A percentile compares a stretch with the other conserved stretches of the same genome.
phyloP scores from a whole-genome alignment of 2,329 filamentous ascomycete species.

The Parastagonospora avenae region DNA sequence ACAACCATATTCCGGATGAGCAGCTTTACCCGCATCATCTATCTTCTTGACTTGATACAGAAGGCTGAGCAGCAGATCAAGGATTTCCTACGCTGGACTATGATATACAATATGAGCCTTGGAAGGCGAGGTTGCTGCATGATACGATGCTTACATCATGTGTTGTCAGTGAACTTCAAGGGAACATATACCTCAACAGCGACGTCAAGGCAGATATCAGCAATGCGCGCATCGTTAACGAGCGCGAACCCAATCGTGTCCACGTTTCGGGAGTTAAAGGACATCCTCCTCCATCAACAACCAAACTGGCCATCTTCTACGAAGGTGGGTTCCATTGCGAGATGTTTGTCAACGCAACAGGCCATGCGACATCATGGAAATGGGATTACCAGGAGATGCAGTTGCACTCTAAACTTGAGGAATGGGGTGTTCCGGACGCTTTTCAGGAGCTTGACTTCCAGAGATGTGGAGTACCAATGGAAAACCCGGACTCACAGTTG shows the following conservation, averaged over 20 bases:
- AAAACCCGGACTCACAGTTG: background rate
- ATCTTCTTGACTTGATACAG: too few species aligned
- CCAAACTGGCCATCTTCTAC: conserved; percentile 49
- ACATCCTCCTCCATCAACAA: conserved; percentile 45
- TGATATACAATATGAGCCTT: background rate
- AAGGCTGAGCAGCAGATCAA: too few species aligned
- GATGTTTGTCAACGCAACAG: conserved; percentile 40
- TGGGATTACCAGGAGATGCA: conserved; percentile 20
- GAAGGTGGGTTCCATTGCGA: conserved; percentile 49
- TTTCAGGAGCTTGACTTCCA: background rate
- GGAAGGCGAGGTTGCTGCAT: conserved; percentile 47
- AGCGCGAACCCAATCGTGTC: background rate
- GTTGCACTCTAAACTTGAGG: background rate
- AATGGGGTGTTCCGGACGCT: background rate
- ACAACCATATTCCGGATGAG: too few species aligned
- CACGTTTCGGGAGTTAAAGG: conserved; percentile 30
- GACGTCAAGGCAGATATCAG: conserved; percentile 52
- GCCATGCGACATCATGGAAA: conserved; percentile 56
- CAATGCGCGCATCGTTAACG: conserved; percentile 26
- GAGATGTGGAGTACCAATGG: background rate
- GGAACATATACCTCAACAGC: conserved; percentile 52
- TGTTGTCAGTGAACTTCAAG: conserved; percentile 11
- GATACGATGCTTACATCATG: background rate
- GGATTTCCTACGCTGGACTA: too few species aligned
- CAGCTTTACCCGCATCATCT: too few species aligned